phyloP scores from a whole-genome alignment of 306 rosid genomes.

The cucumber (Cucumis sativus) region Cucumber_9930_V3 NC_026657.2:30068501-30069000 shows the following conservation, averaged over 20 bases:
- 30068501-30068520: conserved; percentile 9
- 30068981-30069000: conserved; percentile 40
- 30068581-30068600: conserved; percentile 32
- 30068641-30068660: conserved; percentile 47
- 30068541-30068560: conserved; percentile 19
- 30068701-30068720: neutral
- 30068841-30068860: no score
- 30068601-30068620: conserved; percentile 38
- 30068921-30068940: neutral
- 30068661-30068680: neutral
- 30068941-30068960: neutral
- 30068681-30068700: neutral
- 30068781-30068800: neutral
- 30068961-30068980: neutral
- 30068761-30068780: neutral
- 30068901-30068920: neutral
- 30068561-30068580: conserved; percentile 39
- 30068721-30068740: neutral
- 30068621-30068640: conserved; percentile 59
- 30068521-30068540: conserved; percentile 13
- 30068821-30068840: neutral
- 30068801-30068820: neutral
- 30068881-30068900: neutral
- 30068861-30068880: neutral
- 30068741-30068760: neutral